Conservation (phyloP, 106 monocot species). For the Chionographis japonica region DNA sequence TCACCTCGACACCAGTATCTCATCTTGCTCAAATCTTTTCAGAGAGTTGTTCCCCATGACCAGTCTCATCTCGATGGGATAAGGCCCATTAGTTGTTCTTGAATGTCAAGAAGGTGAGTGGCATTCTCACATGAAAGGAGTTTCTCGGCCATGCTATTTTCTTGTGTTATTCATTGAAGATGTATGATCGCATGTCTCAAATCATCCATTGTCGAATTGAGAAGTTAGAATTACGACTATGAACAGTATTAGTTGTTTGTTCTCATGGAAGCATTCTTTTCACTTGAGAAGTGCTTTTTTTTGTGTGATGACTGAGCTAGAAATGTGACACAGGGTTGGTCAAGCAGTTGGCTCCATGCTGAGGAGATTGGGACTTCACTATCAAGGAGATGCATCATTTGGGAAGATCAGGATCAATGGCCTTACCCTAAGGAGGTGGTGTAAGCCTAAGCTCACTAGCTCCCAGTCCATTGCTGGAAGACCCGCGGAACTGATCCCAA, state of each 20-base stretch:
- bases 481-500: constrained; percentile 30
- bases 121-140: too few species aligned
- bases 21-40: too few species aligned
- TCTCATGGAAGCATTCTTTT: not conserved
- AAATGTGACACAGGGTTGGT: constrained; percentile 52
- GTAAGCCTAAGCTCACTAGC: constrained; percentile 56
- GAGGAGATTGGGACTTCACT: constrained; percentile 67
- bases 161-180: too few species aligned
- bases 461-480: constrained; percentile 20
- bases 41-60: too few species aligned
- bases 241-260: not conserved
- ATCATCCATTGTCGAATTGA: too few species aligned
- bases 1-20: too few species aligned
- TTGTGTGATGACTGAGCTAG: not conserved
- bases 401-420: constrained; percentile 80
- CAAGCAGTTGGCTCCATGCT: constrained; percentile 69
- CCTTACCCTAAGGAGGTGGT: constrained; percentile 75
- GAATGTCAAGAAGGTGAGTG: too few species aligned
- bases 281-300: not conserved
- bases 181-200: too few species aligned
- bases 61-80: too few species aligned
- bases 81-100: too few species aligned
- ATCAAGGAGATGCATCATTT: constrained; percentile 72
- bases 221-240: too few species aligned
- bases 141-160: too few species aligned